Percentiles rank a stretch among this genome's conserved stretches.
Evolutionary conservation across 208 protist species (phyloP).

Genomic region (Wallacemonas rigidus): DNA sequence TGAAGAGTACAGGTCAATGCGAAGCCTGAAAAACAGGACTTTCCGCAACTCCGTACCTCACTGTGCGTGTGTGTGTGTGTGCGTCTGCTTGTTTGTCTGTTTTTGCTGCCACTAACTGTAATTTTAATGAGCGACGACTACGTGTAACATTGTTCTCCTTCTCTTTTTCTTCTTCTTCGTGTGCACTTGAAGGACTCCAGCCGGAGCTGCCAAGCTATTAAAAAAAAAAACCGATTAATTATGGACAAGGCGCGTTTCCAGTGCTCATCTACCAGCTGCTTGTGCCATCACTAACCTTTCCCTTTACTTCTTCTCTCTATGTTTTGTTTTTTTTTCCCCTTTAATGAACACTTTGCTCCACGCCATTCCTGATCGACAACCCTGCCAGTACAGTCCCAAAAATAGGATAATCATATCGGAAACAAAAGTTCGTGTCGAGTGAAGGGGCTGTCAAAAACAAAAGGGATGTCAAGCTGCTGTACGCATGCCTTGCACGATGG

Average conservation of each 20-base stretch:
- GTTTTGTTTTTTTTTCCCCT: no score
- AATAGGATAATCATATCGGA: background rate
- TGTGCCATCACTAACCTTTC: background rate
- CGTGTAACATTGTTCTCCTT: constrained; percentile 15
- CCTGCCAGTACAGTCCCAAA: background rate
- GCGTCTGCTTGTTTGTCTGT: background rate
- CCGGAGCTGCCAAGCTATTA: background rate
- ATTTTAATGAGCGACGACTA: background rate
- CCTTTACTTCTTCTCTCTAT: constrained; percentile 19
- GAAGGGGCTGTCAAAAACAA: no score
- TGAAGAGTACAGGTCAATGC: no score
- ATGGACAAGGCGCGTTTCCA: background rate
- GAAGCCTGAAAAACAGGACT: no score
- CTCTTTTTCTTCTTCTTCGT: constrained; percentile 11
- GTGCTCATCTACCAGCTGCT: no score
- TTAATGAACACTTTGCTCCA: background rate
- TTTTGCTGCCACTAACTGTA: background rate
- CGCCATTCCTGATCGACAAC: background rate
- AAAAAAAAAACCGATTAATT: background rate
- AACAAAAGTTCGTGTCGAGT: background rate
- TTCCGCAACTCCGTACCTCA: no score
- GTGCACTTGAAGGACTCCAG: no score
- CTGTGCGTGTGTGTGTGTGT: background rate
- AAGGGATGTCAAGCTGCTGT: no score
- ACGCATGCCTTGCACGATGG: no score